Conservation (phyloP, 2,329 filamentous ascomycete species). For the Talaromyces sp. region DNA sequence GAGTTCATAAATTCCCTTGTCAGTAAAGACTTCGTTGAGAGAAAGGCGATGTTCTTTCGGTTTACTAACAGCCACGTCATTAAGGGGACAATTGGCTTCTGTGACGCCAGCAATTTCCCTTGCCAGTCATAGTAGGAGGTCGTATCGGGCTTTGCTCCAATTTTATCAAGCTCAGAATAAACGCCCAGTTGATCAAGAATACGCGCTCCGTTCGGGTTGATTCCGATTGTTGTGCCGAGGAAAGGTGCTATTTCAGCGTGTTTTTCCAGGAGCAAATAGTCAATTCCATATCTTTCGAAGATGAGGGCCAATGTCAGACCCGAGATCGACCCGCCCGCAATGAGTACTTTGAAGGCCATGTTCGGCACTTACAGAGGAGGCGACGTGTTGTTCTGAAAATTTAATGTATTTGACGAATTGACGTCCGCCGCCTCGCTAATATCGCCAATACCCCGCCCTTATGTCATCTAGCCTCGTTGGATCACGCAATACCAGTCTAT, state of each 20-base stretch:
- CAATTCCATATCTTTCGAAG: constrained; percentile 41
- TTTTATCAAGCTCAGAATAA: constrained; percentile 12
- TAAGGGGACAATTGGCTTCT: neutral
- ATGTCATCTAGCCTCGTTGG: too few species aligned
- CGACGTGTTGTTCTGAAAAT: neutral
- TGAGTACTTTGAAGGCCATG: constrained; percentile 31
- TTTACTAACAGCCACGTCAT: constrained; percentile 1
- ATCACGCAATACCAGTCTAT: too few species aligned
- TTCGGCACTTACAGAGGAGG: neutral
- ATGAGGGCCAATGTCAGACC: constrained; percentile 45
- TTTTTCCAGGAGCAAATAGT: constrained; percentile 48
- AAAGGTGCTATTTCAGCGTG: constrained; percentile 31
- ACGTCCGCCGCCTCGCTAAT: too few species aligned
- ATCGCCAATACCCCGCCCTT: too few species aligned
- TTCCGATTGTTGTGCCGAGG: constrained; percentile 46
- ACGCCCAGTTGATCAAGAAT: constrained; percentile 50
- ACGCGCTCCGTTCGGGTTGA: constrained; percentile 41
- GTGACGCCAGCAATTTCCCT: neutral
- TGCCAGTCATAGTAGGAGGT: neutral
- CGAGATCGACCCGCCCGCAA: constrained; percentile 46
- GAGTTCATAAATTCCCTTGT: neutral
- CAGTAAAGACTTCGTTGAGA: neutral
- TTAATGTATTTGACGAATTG: neutral
- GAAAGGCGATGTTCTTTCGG: neutral
- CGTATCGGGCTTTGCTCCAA: neutral